Evolutionary conservation across 495 filamentous ascomycete species (phyloP), one percentile per base, ranked within the genome.

Genomic region (Annulohypoxylon moriforme): DNA sequence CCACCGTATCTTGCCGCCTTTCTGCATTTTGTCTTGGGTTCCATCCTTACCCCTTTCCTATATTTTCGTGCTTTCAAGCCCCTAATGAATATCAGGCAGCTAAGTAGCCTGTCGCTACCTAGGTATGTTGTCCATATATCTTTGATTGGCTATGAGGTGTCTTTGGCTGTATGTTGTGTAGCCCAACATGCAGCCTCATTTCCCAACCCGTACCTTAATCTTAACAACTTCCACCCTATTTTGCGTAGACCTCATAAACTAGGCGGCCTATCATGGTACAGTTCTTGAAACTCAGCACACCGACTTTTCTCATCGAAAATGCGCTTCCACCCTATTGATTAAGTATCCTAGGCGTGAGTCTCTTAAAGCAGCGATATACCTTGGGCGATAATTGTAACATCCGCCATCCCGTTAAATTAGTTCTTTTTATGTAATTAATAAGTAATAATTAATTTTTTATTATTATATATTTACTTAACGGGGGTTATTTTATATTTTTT

Each of bases 241-340:
- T 70, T 60, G 67, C 67, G 14, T 29, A n/a, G 29, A 24, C 25
- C 57, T 62, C 18, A 56, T 20, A 55, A 68, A 34, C 50, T 16
- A n/a, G 24, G 42, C 33, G 13, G 34, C 61, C 56, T 65, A 71
- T 65, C 56, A 65, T 4, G 44, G 11, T 20, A 11, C 22, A 66
- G 0, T 18, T 5, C 27, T 34, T 20, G 44, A 25, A 20, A 1
- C 44, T 33, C 18, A 0, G 1, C 27, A 47, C 34, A 20, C 25
- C 6, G 29, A 50, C 49, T 29, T 61, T 20, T 11, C 4, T 47
- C 0, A 25, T 38, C 44, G 14, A 42, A 31, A 16, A 52, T 6
- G 10, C 6, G 36, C 46, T 44, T 52, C 44, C 73, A 71, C 73
- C 73, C 70, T 75, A 73, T 61, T 67, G 9, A 46, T 25, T 10